Evolutionary conservation across 495 filamentous ascomycete species (phyloP).

Genomic region (Xylaria venustula): DNA sequence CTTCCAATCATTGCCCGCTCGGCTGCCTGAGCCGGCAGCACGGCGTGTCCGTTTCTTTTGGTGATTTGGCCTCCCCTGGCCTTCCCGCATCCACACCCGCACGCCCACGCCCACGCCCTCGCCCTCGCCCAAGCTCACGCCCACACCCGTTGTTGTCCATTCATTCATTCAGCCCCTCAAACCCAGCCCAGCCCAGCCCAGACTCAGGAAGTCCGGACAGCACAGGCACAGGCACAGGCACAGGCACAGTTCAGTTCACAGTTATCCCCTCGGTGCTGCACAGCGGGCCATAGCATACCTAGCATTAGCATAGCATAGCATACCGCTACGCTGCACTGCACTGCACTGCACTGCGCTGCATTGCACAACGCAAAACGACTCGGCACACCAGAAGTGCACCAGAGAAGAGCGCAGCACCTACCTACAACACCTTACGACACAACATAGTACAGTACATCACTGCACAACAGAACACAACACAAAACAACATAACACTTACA

Average conservation of each 20-base stretch:
- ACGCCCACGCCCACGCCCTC: constrained; percentile 36
- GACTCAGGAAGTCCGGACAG: constrained; percentile 16
- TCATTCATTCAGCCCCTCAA: neutral
- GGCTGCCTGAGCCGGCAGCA: constrained; percentile 29
- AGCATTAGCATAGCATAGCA: too few relatives aligned
- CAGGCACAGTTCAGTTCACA: too few relatives aligned
- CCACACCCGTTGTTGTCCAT: neutral
- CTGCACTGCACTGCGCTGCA: constrained; percentile 8
- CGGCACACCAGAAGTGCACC: too few relatives aligned
- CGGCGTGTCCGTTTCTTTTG: constrained; percentile 25
- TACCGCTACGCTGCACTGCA: constrained; percentile 14
- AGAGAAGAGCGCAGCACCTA: too few relatives aligned
- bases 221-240: too few relatives aligned
- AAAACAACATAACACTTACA: too few relatives aligned
- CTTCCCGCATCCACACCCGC: constrained; percentile 27
- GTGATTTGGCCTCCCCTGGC: constrained; percentile 24
- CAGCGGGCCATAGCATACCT: constrained; percentile 8
- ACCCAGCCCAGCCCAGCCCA: neutral
- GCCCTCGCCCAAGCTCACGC: too few relatives aligned
- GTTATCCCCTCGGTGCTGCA: neutral
- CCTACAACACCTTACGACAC: constrained; percentile 15
- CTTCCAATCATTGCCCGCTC: constrained; percentile 34
- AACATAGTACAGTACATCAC: constrained; percentile 15
- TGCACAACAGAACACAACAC: constrained; percentile 24
- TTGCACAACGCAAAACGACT: constrained; percentile 1